Conservation (phyloP, 495 filamentous ascomycete species). For the Penicillium manginii region DNA sequence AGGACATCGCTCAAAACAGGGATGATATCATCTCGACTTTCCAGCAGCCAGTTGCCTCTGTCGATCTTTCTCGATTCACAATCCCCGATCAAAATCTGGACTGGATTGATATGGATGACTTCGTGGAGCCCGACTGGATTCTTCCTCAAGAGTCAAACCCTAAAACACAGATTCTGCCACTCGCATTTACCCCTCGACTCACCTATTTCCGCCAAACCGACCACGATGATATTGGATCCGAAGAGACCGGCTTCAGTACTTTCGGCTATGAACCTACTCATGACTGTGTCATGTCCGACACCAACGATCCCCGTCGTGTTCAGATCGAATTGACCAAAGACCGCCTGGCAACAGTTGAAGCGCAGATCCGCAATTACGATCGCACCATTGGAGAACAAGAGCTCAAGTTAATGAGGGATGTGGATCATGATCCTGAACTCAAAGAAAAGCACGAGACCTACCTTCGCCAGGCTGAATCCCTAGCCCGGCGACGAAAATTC, state of each 20-base stretch:
- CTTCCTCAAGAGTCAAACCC: slow-evolving; percentile 88
- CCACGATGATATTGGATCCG: slow-evolving; percentile 69
- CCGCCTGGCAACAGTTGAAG: slow-evolving; percentile 74
- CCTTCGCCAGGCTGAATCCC: slow-evolving; percentile 67
- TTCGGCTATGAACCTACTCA: slow-evolving; percentile 94
- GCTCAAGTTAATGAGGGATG: slow-evolving; percentile 58
- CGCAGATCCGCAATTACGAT: slow-evolving; percentile 75
- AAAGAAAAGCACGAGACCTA: slow-evolving; percentile 68
- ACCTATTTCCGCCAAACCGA: slow-evolving; percentile 99
- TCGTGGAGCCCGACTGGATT: slow-evolving; percentile 96
- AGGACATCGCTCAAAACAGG: slow-evolving; percentile 67
- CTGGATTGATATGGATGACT: slow-evolving; percentile 99
- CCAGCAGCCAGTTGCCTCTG: slow-evolving; percentile 53
- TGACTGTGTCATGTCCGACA: slow-evolving; percentile 90
- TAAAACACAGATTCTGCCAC: slow-evolving; percentile 87
- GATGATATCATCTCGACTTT: slow-evolving; percentile 61
- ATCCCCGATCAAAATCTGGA: slow-evolving; percentile 92
- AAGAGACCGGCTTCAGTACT: slow-evolving; percentile 73
- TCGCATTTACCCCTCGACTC: slow-evolving; percentile 90
- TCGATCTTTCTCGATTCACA: slow-evolving; percentile 85
- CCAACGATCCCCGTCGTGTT: slow-evolving; percentile 88
- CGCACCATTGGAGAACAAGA: slow-evolving; percentile 67
- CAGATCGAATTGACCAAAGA: slow-evolving; percentile 83
- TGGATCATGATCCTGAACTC: slow-evolving; percentile 55
- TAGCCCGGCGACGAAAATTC: slow-evolving; percentile 76